Evolutionary conservation across 2,329 filamentous ascomycete genomes (phyloP), one percentile per base, ranked within the genome.

Genomic region (Fusarium sp.): DNA sequence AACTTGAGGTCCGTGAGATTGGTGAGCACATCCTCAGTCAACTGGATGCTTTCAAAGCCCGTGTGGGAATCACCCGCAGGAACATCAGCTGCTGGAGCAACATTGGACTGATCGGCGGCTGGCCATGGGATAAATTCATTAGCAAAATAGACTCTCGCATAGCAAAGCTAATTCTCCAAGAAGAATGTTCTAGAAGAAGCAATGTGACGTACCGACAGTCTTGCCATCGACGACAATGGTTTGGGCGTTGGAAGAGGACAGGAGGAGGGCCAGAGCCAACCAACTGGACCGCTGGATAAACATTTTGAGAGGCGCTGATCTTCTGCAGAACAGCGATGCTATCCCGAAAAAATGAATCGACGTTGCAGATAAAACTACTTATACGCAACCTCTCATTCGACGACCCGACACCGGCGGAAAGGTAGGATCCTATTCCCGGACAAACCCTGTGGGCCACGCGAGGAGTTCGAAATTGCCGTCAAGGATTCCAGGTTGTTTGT

Each of bases 1-100:
- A 79, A 64, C 14, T 81, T 70, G 6, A 77, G 67, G 7, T 72
- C 66, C 2, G 80, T 79, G 6, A 83, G 74, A 45, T 80, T 79
- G 27, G 73, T 64, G 52, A 84, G 70, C 6, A 80, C 79, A 11
- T 72, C 74, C 23, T 82, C 75, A 2, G 82, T 84, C 63, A 84
- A 76, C 45, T 83, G 80, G 4, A 79, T 64, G 20, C 65, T 68
- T 67, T 83, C 81, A 23, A 65, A 39, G 32, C 54, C 54, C 7
- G 20, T 13, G 18, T 39, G 9, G 20, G 62, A 66, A 52, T 59
- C 27, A 43, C 41, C 52, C 11, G 63, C 23, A 32, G 65, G 57
- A 27, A 57, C 56, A 34, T 70, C 71, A 6, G 68, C 73, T 18
- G 78, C 78, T 20, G 79, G 78, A 11, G 68, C 73, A 32, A 80